These are phyloP conservation scores for Taphrina pruni DNA, from an alignment of 1,139 yeast species.

Conservation along the genomic window DNA sequence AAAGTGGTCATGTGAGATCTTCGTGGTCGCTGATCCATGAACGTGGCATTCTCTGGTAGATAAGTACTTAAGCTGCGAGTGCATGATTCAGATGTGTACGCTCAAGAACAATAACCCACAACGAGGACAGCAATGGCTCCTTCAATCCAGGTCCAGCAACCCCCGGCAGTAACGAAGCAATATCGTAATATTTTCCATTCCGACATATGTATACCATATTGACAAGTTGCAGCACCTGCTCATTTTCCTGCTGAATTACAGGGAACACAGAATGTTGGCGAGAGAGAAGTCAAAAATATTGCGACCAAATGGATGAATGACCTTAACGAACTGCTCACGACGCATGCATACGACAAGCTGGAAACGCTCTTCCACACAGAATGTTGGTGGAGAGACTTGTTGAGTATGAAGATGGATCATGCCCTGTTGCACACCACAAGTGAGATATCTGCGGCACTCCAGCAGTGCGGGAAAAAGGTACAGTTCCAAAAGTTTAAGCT, in stretches of 20 bases:
- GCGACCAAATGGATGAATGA: constrained; percentile 20
- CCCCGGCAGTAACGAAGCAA: constrained; percentile 20
- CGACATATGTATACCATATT: neutral
- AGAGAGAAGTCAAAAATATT: constrained; percentile 19
- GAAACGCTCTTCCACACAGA: constrained; percentile 17
- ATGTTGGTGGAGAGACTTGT: constrained; percentile 25
- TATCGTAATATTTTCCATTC: neutral
- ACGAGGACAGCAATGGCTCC: constrained; percentile 8
- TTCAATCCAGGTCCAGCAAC: constrained; percentile 18
- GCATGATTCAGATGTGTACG: no score
- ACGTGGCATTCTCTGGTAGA: neutral
- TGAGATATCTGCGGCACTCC: constrained; percentile 11
- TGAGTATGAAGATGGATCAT: constrained; percentile 27
- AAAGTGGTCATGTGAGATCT: constrained; percentile 11
- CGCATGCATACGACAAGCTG: constrained; percentile 6
- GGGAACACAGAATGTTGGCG: constrained; percentile 14
- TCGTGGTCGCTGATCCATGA: neutral
- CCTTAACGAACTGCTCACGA: constrained; percentile 5
- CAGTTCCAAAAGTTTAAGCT: constrained; percentile 18
- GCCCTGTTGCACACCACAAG: constrained; percentile 20
- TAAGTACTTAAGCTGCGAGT: neutral
- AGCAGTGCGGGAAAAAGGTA: constrained; percentile 10
- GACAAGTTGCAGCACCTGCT: constrained; percentile 6
- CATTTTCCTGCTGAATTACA: constrained; percentile 12
- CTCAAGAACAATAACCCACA: no score